Evolutionary conservation across 106 monocot species (phyloP), one percentile per base, ranked within the genome.

Genomic region (Triglochin maritima): DNA sequence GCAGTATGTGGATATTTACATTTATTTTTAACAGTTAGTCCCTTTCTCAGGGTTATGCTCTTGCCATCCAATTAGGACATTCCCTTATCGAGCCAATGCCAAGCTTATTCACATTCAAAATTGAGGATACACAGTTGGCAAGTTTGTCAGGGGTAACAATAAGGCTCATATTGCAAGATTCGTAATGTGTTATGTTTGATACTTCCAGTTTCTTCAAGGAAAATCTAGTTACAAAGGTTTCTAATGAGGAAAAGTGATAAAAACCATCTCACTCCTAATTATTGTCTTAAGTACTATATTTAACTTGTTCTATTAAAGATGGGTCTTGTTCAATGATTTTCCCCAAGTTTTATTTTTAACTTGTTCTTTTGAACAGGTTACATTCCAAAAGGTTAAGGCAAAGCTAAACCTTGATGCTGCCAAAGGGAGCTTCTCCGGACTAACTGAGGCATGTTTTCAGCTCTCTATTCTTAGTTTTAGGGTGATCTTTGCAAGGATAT

Each of bases 101-200:
- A 44, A 96, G 95, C 73, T 80, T 96, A 62, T 96, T 96, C 73
- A 90, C 95, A 57, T 96, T 96, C 57, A 96, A 91, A 79, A 82
- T 96, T 52, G 76, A 77, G 45, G 83, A 96, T 60, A 29, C 49
- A 56, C 67, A 78, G 45, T 61, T 96, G 53, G 53, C 78, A 47
- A 82, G 60, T 59, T 74, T 96, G 52, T 88, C 95, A 74, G 95
- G 95, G 90, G 95, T 96, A 87, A 79, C 68, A 50, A 8, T 46
- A 50, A 57, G 17, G 6, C 17, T 59, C 43, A 49, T 55, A 46
- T 45, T 50, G 12, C 13, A 10, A 64, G 9, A 11, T 62, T 45
- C 46, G 44, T 62, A 52, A 52, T 66, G 12, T 29, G 9, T 52
- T 52, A 7, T 49, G 14, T 29, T 29, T 29, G 29, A 29, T 29